A percentile compares a stretch with the other conserved stretches of the same genome.
These are phyloP conservation scores for Saccharomycopsis babjevae DNA, from an alignment of 805 yeast genomes.

Conservation along the genomic window DNA sequence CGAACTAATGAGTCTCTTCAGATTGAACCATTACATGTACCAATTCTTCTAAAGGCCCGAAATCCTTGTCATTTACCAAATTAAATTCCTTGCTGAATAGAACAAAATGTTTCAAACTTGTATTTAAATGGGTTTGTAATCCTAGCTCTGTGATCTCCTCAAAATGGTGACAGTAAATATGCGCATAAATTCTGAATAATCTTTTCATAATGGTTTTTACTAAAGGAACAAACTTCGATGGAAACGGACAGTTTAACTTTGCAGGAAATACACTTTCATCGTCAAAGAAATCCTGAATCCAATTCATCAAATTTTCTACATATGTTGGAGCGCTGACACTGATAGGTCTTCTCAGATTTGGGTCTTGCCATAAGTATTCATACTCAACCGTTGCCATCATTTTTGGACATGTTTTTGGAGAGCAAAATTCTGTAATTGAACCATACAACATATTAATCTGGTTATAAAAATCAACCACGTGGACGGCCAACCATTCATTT, in stretches of 20 bases:
- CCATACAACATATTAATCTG: conserved; percentile 96
- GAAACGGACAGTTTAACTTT: conserved; percentile 85
- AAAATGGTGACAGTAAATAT: conserved; percentile 95
- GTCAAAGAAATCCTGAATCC: conserved; percentile 91
- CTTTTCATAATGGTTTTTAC: conserved; percentile 85
- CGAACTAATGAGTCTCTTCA: conserved; percentile 16
- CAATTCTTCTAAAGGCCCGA: conserved; percentile 84
- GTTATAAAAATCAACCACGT: conserved; percentile 93
- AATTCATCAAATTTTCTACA: conserved; percentile 84
- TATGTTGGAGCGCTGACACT: conserved; percentile 92
- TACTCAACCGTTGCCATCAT: conserved; percentile 98
- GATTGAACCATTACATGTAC: conserved; percentile 55
- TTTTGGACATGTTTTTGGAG: conserved; percentile 88
- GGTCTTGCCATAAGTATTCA: conserved; percentile 94
- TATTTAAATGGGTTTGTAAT: conserved; percentile 83
- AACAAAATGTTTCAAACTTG: conserved; percentile 89
- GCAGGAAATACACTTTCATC: conserved; percentile 86
- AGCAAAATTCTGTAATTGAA: conserved; percentile 90
- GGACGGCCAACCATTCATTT: conserved; percentile 94
- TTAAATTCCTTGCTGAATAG: conserved; percentile 78
- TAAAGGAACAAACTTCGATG: conserved; percentile 67
- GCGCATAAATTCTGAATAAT: conserved; percentile 90
- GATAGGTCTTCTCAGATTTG: conserved; percentile 54
- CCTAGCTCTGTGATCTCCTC: conserved; percentile 91
- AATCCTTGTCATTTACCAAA: conserved; percentile 68